phyloP scores from a whole-genome alignment of 441 rosid species.

The Eutrema salsugineum region DNA sequence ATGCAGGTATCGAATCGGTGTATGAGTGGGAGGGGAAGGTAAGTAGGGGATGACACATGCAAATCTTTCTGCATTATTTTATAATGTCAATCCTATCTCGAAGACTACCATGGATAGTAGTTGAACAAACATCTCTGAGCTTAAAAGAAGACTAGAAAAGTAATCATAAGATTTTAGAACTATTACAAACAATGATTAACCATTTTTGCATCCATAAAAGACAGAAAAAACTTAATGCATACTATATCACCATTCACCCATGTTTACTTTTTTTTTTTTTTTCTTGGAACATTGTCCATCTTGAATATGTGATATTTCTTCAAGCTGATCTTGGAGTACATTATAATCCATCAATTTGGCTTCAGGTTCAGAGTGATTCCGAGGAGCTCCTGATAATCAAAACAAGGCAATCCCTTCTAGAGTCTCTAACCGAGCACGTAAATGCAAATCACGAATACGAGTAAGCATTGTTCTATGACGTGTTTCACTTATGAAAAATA shows the following conservation, averaged over 20 bases:
- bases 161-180: neutral
- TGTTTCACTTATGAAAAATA: neutral
- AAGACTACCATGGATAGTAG: neutral
- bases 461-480: slow-evolving; percentile 39
- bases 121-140: neutral
- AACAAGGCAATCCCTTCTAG: slow-evolving; percentile 89
- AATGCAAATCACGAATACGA: slow-evolving; percentile 93
- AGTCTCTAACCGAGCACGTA: slow-evolving; percentile 75
- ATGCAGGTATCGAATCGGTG: slow-evolving; percentile 72
- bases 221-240: neutral
- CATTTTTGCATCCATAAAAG: neutral
- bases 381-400: slow-evolving; percentile 91
- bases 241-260: neutral
- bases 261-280: neutral
- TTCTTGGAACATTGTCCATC: neutral
- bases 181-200: neutral
- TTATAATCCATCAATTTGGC: neutral
- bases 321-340: neutral
- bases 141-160: neutral
- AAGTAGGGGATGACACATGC: neutral
- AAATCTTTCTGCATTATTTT: neutral
- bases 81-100: neutral
- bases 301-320: neutral
- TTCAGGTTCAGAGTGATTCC: slow-evolving; percentile 74
- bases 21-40: slow-evolving; percentile 86